Evolutionary conservation across 2,329 filamentous ascomycete genomes (phyloP).

Genomic region (Colletotrichum theobromicola): DNA sequence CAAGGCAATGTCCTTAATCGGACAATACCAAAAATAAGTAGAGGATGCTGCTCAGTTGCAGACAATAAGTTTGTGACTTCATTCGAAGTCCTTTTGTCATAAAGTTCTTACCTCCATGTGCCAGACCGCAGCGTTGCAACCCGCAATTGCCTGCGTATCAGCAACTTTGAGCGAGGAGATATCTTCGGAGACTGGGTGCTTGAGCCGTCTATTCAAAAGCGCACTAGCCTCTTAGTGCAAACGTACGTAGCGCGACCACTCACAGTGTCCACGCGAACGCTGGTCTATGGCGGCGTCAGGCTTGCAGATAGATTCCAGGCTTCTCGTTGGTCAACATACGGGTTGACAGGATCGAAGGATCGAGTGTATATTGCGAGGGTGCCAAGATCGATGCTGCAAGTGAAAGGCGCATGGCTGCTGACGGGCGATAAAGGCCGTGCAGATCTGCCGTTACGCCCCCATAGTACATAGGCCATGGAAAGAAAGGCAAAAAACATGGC

Average conservation of each 20-base stretch:
- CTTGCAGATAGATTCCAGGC: not conserved
- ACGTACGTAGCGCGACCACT: not conserved
- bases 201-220: not conserved
- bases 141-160: not conserved
- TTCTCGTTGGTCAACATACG: conserved; percentile 11
- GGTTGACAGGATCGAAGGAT: not conserved
- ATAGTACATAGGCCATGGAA: too few relatives aligned
- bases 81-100: not conserved
- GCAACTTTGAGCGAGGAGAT: not conserved
- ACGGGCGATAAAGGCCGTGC: not conserved
- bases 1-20: not conserved
- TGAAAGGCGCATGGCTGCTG: not conserved
- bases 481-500: not conserved
- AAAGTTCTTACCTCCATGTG: not conserved
- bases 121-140: not conserved
- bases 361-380: not conserved
- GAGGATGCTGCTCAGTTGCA: not conserved
- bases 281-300: not conserved
- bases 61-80: not conserved
- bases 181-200: not conserved
- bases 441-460: not conserved
- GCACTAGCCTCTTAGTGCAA: not conserved
- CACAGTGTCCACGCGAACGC: not conserved
- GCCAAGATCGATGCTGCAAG: not conserved
- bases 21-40: not conserved